Base-by-base conservation (phyloP, 305 asterid genomes). In the Fraxinus greggii region DNA sequence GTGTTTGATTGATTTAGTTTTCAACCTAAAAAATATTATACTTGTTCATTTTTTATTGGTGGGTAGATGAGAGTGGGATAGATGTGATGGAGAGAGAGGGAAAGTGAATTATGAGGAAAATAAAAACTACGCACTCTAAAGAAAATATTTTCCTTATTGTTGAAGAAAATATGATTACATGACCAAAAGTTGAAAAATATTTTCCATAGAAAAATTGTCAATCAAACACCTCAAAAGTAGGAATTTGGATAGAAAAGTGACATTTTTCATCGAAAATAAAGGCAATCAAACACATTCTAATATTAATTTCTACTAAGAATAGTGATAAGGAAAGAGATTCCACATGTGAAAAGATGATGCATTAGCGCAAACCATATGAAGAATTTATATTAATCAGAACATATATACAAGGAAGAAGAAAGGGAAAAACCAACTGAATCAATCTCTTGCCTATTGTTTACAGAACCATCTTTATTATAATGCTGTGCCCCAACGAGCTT, bases 401-500 rank as follows among this genome's bases (percentile, higher is more conserved):
- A 19, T 19, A 54, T n/a, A 54, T 5, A 54, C 23, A 19, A 54
- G 65, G 70, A 23, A 7, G 28, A 61, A 23, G 31, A 61, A 21
- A 76, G 33, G 45, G 67, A 32, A 21, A 51, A 72, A 61, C 79
- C 21, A 77, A 65, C 31, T 61, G 78, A 56, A 31, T 54, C 56
- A 69, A 29, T 83, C 81, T 82, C 92, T 90, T 88, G 91, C 98
- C 95, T 93, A 82, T 83, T 93, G 82, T 93, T 94, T 80, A 96
- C 92, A 81, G 92, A 75, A 83, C 99, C 99, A 79, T 96, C 99
- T 90, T 97, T 97, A 88, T 96, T 94, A 88, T 92, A 94, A 89
- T 94, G 99, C 83, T 92, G 98, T 81, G 98, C 96, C 77, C 97
- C 98, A 81, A 93, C 95, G 74, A 96, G 98, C 95, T 94, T 94